Evolutionary conservation across 2,329 filamentous ascomycete genomes (phyloP), one percentile per base, ranked within the genome.

Genomic region (Nemania sp.): DNA sequence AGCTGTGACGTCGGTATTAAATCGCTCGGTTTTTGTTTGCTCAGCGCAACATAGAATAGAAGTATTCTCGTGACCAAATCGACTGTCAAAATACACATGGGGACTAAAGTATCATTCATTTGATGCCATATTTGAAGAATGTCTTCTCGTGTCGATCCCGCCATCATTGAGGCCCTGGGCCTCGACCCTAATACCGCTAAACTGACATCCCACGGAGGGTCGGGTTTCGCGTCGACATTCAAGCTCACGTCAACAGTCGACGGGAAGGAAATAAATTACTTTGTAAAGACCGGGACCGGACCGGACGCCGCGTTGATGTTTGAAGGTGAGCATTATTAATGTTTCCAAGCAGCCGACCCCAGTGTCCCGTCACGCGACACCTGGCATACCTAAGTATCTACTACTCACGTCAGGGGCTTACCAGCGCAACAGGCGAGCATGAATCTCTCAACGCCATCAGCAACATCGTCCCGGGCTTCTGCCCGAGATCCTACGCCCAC

Each of bases 391-490:
- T 37, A 45, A 3, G n/a, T n/a, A n/a, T n/a, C n/a, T n/a, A n/a
- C 25, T 29, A 29, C 25, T 29, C 7, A 29, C 25, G 25, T 29
- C 2, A 13, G 3, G 21, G 21, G 39, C 52, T 65, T 40, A 65
- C 11, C n/a, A n/a, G 12, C 32, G 34, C 6, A 21, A 47, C 69
- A 85, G 91, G 93, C 62, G 94, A 97, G 76, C 89, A 92, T 72
- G 84, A 85, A 51, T 96, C 91, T 2, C 85, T 97, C 56, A 93
- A 92, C 71, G 90, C 92, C 55, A 90, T 98, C 66, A 84, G 92
- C 72, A 71, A 79, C 47, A 80, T 81, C 13, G 89, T 95, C 0
- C 90, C 92, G 1, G 83, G 83, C 34, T 84, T 97, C 54, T 94
- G 90, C 71, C 92, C 93, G 0, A 81, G 81, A 48, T 89, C 90